Evolutionary conservation across 2,329 filamentous ascomycete species (phyloP).

Genomic region (Diaporthe ampelina): DNA sequence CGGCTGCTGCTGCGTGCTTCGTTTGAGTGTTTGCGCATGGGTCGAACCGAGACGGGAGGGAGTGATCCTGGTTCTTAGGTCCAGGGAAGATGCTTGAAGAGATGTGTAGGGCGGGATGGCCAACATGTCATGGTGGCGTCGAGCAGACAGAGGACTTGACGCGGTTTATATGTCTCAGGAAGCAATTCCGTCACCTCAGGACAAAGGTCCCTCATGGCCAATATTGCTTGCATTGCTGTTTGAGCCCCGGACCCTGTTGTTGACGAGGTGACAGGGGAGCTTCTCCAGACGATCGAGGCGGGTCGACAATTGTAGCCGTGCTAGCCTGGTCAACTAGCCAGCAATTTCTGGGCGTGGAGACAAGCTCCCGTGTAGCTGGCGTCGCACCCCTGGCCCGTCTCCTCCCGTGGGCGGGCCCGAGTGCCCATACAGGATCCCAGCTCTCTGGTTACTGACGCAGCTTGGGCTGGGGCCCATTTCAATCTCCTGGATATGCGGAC

Average conservation of each 20-base stretch:
- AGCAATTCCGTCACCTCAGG: conserved; percentile 16
- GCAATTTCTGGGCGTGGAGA: conserved; percentile 41
- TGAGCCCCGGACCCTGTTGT: conserved; percentile 26
- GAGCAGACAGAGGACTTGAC: conserved; percentile 25
- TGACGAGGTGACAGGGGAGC: conserved; percentile 32
- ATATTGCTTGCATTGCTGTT: conserved; percentile 32
- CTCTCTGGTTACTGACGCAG: conserved; percentile 31
- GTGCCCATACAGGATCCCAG: conserved; percentile 30
- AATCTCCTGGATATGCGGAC: conserved; percentile 6
- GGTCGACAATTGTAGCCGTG: conserved; percentile 28
- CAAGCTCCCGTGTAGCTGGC: conserved; percentile 40
- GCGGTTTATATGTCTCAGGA: conserved; percentile 38
- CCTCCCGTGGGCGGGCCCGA: conserved; percentile 30
- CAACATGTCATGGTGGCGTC: conserved; percentile 23
- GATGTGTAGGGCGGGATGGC: conserved; percentile 1
- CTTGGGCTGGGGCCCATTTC: conserved; percentile 17
- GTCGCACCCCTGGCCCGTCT: conserved; percentile 29
- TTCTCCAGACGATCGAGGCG: conserved; percentile 30
- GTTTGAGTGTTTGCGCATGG: conserved; percentile 34
- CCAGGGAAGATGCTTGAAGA: conserved; percentile 37
- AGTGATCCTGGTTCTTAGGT: background rate
- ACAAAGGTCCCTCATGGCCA: conserved; percentile 26
- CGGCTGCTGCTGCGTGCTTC: conserved; percentile 30
- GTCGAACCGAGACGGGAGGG: conserved; percentile 23
- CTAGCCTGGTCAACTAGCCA: conserved; percentile 19